These are phyloP conservation scores for Pichia pseudocactophila DNA, from an alignment of 805 yeast genomes.

Conservation along the genomic window DNA sequence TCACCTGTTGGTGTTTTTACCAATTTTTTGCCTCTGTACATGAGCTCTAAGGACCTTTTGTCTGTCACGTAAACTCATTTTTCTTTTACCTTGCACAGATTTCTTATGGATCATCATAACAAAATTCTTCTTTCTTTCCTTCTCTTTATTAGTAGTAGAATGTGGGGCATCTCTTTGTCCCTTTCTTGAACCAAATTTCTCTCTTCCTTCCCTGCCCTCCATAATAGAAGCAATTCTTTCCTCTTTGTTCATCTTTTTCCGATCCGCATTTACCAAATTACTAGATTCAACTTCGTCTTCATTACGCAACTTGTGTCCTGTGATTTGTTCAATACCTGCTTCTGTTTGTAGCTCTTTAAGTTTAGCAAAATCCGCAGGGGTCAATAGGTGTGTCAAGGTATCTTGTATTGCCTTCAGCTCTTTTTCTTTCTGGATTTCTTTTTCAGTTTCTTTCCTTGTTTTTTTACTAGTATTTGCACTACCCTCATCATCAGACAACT, in stretches of 20 bases:
- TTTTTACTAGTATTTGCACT: conserved; percentile 28
- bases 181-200: conserved; percentile 79
- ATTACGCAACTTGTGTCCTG: conserved; percentile 50
- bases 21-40: conserved; percentile 78
- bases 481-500: conserved; percentile 35
- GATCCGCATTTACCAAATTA: conserved; percentile 65
- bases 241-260: conserved; percentile 79
- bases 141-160: conserved; percentile 91
- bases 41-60: conserved; percentile 84
- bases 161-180: conserved; percentile 71
- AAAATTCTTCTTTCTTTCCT: conserved; percentile 96
- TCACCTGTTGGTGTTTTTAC: conserved; percentile 8
- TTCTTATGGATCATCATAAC: conserved; percentile 97
- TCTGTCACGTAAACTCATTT: conserved; percentile 81
- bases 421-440: conserved; percentile 21
- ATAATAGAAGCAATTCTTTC: conserved; percentile 79
- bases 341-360: conserved; percentile 76
- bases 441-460: conserved; percentile 25
- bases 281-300: conserved; percentile 84
- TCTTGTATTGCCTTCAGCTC: conserved; percentile 49
- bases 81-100: conserved; percentile 89
- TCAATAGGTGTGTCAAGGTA: conserved; percentile 48
- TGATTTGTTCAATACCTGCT: conserved; percentile 75
- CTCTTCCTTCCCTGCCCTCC: conserved; percentile 93
- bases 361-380: conserved; percentile 97